A percentile compares a stretch with the other conserved stretches of the same genome.
phyloP scores from a whole-genome alignment of 345 rosid species.

The Excoecaria cochinchinensis region DNA sequence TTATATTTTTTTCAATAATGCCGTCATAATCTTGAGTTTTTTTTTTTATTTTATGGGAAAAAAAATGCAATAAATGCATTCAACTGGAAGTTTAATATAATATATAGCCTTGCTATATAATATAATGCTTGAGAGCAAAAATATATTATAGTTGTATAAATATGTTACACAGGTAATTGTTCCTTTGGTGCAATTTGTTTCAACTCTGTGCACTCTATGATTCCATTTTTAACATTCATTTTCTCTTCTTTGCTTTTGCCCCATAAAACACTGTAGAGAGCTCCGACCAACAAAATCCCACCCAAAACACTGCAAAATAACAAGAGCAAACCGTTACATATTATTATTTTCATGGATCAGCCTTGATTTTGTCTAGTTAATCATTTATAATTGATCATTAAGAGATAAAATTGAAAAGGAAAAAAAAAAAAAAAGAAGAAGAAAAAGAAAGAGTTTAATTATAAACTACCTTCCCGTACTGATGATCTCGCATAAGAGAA shows the following conservation, averaged over 20 bases:
- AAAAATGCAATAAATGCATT: too few relatives aligned
- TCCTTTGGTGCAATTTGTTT: constrained; percentile 29
- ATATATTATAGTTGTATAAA: too few relatives aligned
- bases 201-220: constrained; percentile 38
- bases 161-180: constrained; percentile 12
- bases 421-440: not conserved
- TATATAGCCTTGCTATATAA: too few relatives aligned
- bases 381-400: too few relatives aligned
- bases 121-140: too few relatives aligned
- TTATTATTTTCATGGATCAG: too few relatives aligned
- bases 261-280: constrained; percentile 84
- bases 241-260: constrained; percentile 68
- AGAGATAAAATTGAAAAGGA: not conserved
- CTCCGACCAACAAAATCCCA: constrained; percentile 62
- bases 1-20: too few relatives aligned
- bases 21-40: too few relatives aligned
- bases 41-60: too few relatives aligned
- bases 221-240: constrained; percentile 17
- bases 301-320: constrained; percentile 57
- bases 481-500: constrained; percentile 60
- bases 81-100: too few relatives aligned
- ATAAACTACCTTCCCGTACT: constrained; percentile 65
- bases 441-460: not conserved
- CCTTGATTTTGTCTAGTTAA: too few relatives aligned
- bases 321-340: not conserved